phyloP scores from a whole-genome alignment of 1,284 basidiomycete genomes.

The Coriolopsis trogii region DNA sequence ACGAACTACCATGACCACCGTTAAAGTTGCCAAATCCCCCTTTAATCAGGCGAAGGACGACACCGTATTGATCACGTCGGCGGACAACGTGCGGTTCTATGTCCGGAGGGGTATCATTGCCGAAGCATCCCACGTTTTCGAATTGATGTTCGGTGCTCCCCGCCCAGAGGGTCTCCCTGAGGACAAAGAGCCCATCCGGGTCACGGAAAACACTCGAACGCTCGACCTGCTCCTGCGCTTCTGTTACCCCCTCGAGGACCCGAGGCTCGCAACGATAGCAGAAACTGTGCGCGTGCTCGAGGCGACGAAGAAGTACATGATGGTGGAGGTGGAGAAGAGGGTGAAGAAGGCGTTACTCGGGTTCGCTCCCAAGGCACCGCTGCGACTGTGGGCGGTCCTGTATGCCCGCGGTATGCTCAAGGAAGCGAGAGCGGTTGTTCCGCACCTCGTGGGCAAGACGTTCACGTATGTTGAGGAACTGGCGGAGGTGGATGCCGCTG shows the following conservation, averaged over 20 bases:
- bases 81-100: slow-evolving; percentile 14
- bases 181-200: neutral
- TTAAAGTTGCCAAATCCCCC: too few species aligned
- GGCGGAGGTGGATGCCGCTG: too few species aligned
- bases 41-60: too few species aligned
- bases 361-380: too few species aligned
- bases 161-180: neutral
- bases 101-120: slow-evolving; percentile 10
- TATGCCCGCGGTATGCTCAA: too few species aligned
- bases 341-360: too few species aligned
- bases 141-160: slow-evolving; percentile 17
- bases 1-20: too few species aligned
- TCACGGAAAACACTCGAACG: neutral
- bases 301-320: neutral
- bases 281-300: neutral
- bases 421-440: too few species aligned
- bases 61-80: slow-evolving; percentile 10
- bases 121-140: slow-evolving; percentile 29
- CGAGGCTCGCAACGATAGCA: neutral
- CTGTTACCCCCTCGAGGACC: neutral
- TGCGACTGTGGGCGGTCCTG: too few species aligned
- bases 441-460: too few species aligned
- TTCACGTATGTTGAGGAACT: too few species aligned
- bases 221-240: neutral
- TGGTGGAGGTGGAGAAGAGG: too few species aligned